Base-by-base conservation (phyloP, 768 basidiomycete species). In the Mycena chlorophos region DNA sequence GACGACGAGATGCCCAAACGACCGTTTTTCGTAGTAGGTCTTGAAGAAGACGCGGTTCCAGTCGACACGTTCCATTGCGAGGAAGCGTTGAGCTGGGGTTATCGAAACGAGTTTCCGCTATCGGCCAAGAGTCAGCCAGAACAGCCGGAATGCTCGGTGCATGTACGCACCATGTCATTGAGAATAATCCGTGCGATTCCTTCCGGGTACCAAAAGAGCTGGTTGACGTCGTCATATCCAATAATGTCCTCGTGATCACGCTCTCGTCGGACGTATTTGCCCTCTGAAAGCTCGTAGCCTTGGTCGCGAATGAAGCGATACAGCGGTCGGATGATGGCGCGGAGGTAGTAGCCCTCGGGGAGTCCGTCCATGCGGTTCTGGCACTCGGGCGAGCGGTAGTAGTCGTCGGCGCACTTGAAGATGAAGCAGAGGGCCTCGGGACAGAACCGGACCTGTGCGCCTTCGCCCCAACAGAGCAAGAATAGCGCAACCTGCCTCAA, bases 341-440 rank as follows among this genome's bases (percentile, higher is more conserved):
- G 85, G 27, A 99, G 78, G 71, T 98, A 99, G n/a, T 98, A 76
- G 0, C 96, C 97, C 65, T 98, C 96, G 0, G 92, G 91, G 0
- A 98, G 93, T 0, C 95, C 86, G 51, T 98, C 95, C 40, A 91
- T 75, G 42, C 93, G 79, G 69, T 84, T 91, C 71, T 99, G 97
- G 65, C 97, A 99, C 66, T 98, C 97, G n/a, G 96, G 87, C 3
- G 91, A 94, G 23, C 97, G 94, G 71, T 99, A 99, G 71, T 98
- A 99, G 74, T 99, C 97, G 69, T 99, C 97, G 14, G 97, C 97
- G 67, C 97, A 98, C 75, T 99, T 99, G 88, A 99, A 99, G 73
- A 99, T 97, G 81, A 98, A 99, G 75, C 94, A 98, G 43, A 99
- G 75, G 65, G 93, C 95, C 70, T 99, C 97, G 2, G 97, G 96